Evolutionary conservation across 1,139 yeast genomes (phyloP).

Genomic region (Diutina catenulata): DNA sequence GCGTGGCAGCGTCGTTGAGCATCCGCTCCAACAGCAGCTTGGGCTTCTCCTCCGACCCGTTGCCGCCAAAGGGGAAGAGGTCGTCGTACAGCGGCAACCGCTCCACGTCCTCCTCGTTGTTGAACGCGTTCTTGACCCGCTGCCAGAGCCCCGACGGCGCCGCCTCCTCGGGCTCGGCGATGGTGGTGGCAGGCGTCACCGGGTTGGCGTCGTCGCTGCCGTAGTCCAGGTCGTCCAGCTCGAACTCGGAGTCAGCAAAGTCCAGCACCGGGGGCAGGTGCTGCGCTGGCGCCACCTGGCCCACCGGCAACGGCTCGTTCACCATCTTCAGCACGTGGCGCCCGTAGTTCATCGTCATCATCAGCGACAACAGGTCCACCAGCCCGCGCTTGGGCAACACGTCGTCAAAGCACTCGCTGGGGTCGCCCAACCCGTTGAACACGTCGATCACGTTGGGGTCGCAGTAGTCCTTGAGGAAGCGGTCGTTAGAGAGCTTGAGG

Average conservation of each 20-base stretch:
- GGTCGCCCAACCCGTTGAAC: slow-evolving; percentile 15
- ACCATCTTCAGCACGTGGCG: slow-evolving; percentile 34
- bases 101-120: slow-evolving; percentile 25
- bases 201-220: slow-evolving; percentile 9
- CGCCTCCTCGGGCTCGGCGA: slow-evolving; percentile 6
- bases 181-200: slow-evolving; percentile 7
- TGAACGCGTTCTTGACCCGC: slow-evolving; percentile 49
- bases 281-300: background rate
- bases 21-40: slow-evolving; percentile 25
- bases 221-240: slow-evolving; percentile 10
- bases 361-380: slow-evolving; percentile 29
- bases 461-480: slow-evolving; percentile 42
- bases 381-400: slow-evolving; percentile 19
- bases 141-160: slow-evolving; percentile 54
- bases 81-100: slow-evolving; percentile 73
- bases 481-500: slow-evolving; percentile 44
- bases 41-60: slow-evolving; percentile 18
- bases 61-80: slow-evolving; percentile 56
- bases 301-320: slow-evolving; percentile 9
- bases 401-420: slow-evolving; percentile 12
- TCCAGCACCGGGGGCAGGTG: slow-evolving; percentile 12
- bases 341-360: slow-evolving; percentile 28
- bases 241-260: slow-evolving; percentile 32
- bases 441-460: slow-evolving; percentile 58
- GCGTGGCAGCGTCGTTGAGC: slow-evolving; percentile 13